Conservation (phyloP, 2,329 filamentous ascomycete genomes). For the Fusarium odoratissimum region DNA sequence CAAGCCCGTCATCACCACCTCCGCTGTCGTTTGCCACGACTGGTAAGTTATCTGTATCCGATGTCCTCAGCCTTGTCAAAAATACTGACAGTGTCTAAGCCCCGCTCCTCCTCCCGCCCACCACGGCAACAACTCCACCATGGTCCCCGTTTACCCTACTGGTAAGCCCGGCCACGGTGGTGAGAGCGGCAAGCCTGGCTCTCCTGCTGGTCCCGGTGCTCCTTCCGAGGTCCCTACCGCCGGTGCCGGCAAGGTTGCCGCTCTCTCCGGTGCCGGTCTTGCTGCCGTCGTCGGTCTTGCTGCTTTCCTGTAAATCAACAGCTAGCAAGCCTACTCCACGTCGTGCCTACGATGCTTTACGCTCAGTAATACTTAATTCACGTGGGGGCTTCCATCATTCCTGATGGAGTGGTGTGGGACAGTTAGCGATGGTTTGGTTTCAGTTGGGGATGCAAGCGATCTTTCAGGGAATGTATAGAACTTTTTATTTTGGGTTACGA, state of each 20-base stretch:
- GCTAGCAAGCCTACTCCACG: conserved; percentile 51
- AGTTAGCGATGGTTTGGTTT: conserved; percentile 47
- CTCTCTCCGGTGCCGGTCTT: conserved; percentile 68
- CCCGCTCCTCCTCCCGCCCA: conserved; percentile 46
- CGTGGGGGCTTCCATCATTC: conserved; percentile 52
- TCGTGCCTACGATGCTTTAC: conserved; percentile 56
- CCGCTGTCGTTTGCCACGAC: conserved; percentile 64
- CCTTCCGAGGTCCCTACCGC: conserved; percentile 60
- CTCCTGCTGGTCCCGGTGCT: conserved; percentile 36
- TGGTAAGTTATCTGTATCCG: conserved; percentile 56
- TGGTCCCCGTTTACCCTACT: conserved; percentile 36
- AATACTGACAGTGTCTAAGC: conserved; percentile 32
- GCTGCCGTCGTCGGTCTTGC: conserved; percentile 70
- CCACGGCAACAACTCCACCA: conserved; percentile 52
- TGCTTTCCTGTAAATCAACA: conserved; percentile 67
- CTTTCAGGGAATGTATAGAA: conserved; percentile 51
- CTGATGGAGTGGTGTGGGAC: conserved; percentile 51
- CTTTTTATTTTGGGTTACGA: conserved; percentile 49
- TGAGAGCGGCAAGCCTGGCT: conserved; percentile 11
- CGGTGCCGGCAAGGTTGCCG: conserved; percentile 67
- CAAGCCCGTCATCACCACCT: conserved; percentile 66
- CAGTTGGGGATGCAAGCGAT: conserved; percentile 38
- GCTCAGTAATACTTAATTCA: conserved; percentile 55
- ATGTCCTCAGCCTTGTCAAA: conserved; percentile 10
- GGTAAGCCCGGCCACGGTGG: conserved; percentile 23